phyloP scores from a whole-genome alignment of 306 rosid genomes.

The Echinosophora koreensis region DNA sequence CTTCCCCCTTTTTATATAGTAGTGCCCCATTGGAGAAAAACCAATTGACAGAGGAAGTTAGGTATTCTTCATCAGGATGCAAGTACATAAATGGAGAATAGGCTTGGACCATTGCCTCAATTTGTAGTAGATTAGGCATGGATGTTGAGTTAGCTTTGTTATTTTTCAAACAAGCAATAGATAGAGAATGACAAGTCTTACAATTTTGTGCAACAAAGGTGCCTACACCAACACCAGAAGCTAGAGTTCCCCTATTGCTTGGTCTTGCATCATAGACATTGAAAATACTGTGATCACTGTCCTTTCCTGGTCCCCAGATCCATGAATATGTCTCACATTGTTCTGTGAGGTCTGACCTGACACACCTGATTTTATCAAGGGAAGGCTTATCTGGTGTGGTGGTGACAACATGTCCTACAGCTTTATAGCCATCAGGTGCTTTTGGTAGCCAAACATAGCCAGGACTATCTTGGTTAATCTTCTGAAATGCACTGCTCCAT shows the following conservation, averaged over 20 bases:
- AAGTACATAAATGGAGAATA: slow-evolving; percentile 68
- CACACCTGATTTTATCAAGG: slow-evolving; percentile 65
- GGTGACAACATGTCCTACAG: slow-evolving; percentile 72
- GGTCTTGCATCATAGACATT: slow-evolving; percentile 67
- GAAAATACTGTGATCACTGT: slow-evolving; percentile 36
- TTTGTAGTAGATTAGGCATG: slow-evolving; percentile 70
- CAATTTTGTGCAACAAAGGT: slow-evolving; percentile 64
- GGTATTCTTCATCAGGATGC: slow-evolving; percentile 70
- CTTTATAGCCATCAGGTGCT: slow-evolving; percentile 73
- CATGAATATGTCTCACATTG: slow-evolving; percentile 57
- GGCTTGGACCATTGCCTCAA: slow-evolving; percentile 56
- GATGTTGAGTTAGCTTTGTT: slow-evolving; percentile 41
- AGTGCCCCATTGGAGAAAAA: slow-evolving; percentile 73
- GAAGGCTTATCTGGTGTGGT: slow-evolving; percentile 63
- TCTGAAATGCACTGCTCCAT: slow-evolving; percentile 62
- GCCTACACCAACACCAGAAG: slow-evolving; percentile 65
- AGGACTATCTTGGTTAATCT: slow-evolving; percentile 53
- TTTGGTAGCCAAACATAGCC: slow-evolving; percentile 77
- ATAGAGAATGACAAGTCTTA: background rate
- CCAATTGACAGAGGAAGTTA: slow-evolving; percentile 78
- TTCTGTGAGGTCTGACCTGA: slow-evolving; percentile 69
- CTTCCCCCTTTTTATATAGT: slow-evolving; percentile 57
- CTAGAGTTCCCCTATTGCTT: slow-evolving; percentile 56
- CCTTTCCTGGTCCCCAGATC: slow-evolving; percentile 65
- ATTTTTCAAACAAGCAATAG: slow-evolving; percentile 72